Evolutionary conservation across 2,329 filamentous ascomycete species (phyloP), one percentile per base, ranked within the genome.

Genomic region (Alternaria atra): DNA sequence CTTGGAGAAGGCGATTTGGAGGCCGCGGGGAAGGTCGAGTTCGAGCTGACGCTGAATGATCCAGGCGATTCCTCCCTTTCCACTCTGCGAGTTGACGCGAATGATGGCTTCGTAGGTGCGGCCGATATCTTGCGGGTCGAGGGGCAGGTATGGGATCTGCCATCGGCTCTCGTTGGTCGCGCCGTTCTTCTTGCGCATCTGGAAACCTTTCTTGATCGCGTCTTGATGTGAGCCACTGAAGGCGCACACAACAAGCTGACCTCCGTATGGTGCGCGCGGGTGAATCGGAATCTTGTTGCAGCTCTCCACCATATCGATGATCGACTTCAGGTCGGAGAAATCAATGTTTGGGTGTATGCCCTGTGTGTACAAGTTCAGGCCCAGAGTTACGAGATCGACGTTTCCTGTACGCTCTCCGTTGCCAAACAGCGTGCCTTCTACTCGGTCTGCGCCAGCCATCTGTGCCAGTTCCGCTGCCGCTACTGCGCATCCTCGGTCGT

Each of bases 71-170:
- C 95, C 95, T 63, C 94, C 94, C 83, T 99, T 98, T 67, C 94
- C 94, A 71, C 89, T 92, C 79, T 98, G 94, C 17, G 92, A 97
- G 84, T 98, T 99, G 86, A 98, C 94, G 61, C 94, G 91, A 77
- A 98, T 98, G 76, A 98, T 91, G 60, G 94, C 94, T 81, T 98
- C 94, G 86, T 98, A 98, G n/a, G 90, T 97, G 59, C 94, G 89
- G 52, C 94, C 94, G 66, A 98, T 97, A 74, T 98, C 94, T 74
- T 91, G 86, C 5, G 94, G 94, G 74, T 98, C 94, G 71, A 98
- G 86, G 12, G 94, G 94, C 50, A 98, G 89, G 77, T 98, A 98
- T 0, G 94, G 94, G 39, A 97, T 86, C 70, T 91, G 83, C 94
- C 94, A 98, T 40, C 81, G 83, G 73, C 89, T 87, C 58, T 94